Conservation (phyloP, 495 filamentous ascomycete genomes). For the Tuber calosporum region DNA sequence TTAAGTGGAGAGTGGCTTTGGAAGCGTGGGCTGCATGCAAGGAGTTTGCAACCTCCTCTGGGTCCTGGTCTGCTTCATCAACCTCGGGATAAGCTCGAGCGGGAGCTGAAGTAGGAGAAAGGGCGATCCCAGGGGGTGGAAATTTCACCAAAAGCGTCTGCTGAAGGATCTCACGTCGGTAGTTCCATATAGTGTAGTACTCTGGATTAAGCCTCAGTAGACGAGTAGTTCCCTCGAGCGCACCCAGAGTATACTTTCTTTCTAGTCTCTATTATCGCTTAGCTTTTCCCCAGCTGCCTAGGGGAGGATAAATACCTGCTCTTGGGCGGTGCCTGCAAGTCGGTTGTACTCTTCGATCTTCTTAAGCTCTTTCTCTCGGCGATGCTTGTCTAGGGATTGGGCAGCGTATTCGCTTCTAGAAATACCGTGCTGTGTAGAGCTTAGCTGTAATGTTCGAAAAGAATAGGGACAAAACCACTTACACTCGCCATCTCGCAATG, state of each 20-base stretch:
- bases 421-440: constrained; percentile 64
- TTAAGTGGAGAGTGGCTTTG: constrained; percentile 43
- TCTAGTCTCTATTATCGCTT: constrained; percentile 47
- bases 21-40: constrained; percentile 7
- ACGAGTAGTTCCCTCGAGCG: constrained; percentile 67
- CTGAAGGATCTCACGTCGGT: constrained; percentile 60
- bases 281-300: not conserved
- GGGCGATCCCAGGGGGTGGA: constrained; percentile 34
- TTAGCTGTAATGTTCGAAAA: not conserved
- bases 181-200: constrained; percentile 98
- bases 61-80: constrained; percentile 7
- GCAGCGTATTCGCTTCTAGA: constrained; percentile 55
- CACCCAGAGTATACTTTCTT: constrained; percentile 56
- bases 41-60: constrained; percentile 34
- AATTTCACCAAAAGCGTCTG: constrained; percentile 44
- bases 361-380: constrained; percentile 60
- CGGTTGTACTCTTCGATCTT: constrained; percentile 72
- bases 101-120: not conserved
- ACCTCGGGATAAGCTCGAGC: constrained; percentile 41
- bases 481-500: not conserved
- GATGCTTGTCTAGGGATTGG: constrained; percentile 57
- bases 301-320: constrained; percentile 47
- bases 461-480: not conserved
- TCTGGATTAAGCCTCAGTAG: constrained; percentile 85
- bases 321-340: constrained; percentile 59